Evolutionary conservation across 129 eudicot species (phyloP), one percentile per base, ranked within the genome.

Genomic region (Tanacetum coccineum): DNA sequence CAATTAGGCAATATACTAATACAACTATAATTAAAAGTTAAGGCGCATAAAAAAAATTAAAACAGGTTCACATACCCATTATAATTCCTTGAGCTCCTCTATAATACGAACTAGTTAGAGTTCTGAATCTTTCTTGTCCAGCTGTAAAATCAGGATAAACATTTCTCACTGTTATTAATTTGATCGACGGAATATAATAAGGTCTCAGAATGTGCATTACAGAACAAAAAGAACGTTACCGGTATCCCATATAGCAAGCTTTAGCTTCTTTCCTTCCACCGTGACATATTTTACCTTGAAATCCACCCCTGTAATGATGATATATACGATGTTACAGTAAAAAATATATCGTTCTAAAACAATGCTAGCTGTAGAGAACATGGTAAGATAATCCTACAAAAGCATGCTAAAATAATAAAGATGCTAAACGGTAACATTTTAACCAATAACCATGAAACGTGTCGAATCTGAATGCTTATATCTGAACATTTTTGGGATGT

Each of bases 231-330:
- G 21, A 67, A 53, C n/a, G 63, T 76, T 70, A 87, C 97, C 97
- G 44, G 97, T 91, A 79, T 91, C 97, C 97, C 97, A 91, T 2
- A 91, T 91, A 12, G 97, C 97, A 83, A 91, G 97, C 88, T 91
- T 91, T 83, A 91, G 75, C 72, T 83, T 91, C 60, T 91, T 91
- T 59, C 97, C 97, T 45, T 76, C 83, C 47, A 85, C 70, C 6
- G 81, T 85, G 39, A 91, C 90, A 76, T 77, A 84, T 66, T 91
- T 91, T 39, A 87, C 97, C 81, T 91, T 91, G 68, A 91, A 91
- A 80, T 91, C 97, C 70, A 91, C 97, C 63, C 97, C 97, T 91
- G 68, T 26, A 76, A n/a, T 65, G 21, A 75, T 32, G 39, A 8
- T 32, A 32, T 4, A 32, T 32, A 4, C 39, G 6, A 3, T 32